Percentiles rank a stretch among this genome's conserved stretches.
Evolutionary conservation across 164 flowering plant genomes (phyloP).

Genomic region (Brasenia schreberi): DNA sequence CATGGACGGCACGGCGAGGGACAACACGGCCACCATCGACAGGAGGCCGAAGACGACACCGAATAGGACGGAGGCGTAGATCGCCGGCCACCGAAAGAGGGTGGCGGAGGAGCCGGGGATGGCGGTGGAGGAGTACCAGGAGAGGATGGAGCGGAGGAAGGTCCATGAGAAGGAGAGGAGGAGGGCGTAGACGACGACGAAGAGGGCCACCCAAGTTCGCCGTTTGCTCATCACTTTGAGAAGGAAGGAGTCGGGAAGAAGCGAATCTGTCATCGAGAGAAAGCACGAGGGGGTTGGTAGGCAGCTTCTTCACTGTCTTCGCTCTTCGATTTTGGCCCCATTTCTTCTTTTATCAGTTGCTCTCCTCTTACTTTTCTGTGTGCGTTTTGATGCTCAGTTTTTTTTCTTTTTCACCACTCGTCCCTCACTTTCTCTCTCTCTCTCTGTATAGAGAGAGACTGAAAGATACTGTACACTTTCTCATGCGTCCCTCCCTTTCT

Average conservation of each 20-base stretch:
- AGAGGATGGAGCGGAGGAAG: slow-evolving; percentile 13
- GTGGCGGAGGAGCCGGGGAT: slow-evolving; percentile 1
- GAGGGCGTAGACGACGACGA: slow-evolving; percentile 9
- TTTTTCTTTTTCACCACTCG: slow-evolving; percentile 21
- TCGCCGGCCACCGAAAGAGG: slow-evolving; percentile 15
- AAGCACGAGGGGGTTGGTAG: not conserved
- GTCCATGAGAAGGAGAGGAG: slow-evolving; percentile 14
- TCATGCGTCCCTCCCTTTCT: slow-evolving; percentile 18
- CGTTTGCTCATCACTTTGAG: not conserved
- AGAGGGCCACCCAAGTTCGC: slow-evolving; percentile 10
- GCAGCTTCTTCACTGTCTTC: not conserved
- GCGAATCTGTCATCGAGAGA: not conserved
- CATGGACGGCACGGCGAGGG: slow-evolving; percentile 47
- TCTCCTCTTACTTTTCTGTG: not conserved
- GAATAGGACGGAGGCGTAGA: slow-evolving; percentile 12
- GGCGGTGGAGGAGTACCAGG: slow-evolving; percentile 8
- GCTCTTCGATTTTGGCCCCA: not conserved
- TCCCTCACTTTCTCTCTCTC: slow-evolving; percentile 51
- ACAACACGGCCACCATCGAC: slow-evolving; percentile 16
- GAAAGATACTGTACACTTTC: too few relatives aligned
- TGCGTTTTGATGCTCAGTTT: too few relatives aligned
- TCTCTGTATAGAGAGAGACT: too few relatives aligned
- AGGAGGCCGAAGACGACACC: slow-evolving; percentile 16
- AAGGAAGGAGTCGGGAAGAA: not conserved
- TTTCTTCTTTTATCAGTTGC: not conserved